phyloP scores from a whole-genome alignment of 768 basidiomycete species.

The Boletellus ananiceps region DNA sequence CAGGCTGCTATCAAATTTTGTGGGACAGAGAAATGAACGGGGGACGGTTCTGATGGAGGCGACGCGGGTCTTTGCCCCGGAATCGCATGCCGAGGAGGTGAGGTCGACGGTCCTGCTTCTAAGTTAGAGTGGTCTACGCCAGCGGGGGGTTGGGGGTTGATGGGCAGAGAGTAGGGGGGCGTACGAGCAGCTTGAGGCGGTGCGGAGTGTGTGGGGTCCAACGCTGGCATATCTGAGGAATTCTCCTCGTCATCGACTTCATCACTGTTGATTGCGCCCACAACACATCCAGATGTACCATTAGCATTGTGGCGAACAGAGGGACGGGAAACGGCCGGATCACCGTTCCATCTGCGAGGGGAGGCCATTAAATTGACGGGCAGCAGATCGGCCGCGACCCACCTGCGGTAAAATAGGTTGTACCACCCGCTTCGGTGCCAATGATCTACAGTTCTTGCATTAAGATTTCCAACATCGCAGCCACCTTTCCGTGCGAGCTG shows the following conservation, averaged over 20 bases:
- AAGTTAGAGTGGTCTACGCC: conserved; percentile 13
- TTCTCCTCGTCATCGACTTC: conserved; percentile 51
- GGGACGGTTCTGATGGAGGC: conserved; percentile 35
- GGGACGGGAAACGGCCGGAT: conserved; percentile 55
- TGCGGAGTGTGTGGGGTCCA: conserved; percentile 28
- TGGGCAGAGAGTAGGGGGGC: conserved; percentile 20
- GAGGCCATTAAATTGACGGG: conserved; percentile 2
- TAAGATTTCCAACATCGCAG: conserved; percentile 70
- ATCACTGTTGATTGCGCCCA: conserved; percentile 37
- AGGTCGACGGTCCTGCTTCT: conserved; percentile 20
- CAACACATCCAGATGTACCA: conserved; percentile 23
- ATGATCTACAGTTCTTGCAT: conserved; percentile 68
- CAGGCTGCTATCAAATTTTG: conserved; percentile 55
- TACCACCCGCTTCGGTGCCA: conserved; percentile 82
- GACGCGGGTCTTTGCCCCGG: conserved; percentile 9
- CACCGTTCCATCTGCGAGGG: conserved; percentile 55
- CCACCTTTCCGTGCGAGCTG: conserved; percentile 60
- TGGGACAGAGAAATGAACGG: conserved; percentile 48
- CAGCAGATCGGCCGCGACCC: conserved; percentile 6
- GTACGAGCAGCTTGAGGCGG: conserved; percentile 24
- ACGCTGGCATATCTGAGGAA: conserved; percentile 36
- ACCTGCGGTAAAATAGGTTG: conserved; percentile 66
- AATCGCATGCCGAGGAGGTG: conserved; percentile 13
- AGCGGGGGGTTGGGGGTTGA: conserved; percentile 10
- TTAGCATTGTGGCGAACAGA: conserved; percentile 35